phyloP scores from a whole-genome alignment of 495 filamentous ascomycete species.

The Oleoguttula mirabilis region DNA sequence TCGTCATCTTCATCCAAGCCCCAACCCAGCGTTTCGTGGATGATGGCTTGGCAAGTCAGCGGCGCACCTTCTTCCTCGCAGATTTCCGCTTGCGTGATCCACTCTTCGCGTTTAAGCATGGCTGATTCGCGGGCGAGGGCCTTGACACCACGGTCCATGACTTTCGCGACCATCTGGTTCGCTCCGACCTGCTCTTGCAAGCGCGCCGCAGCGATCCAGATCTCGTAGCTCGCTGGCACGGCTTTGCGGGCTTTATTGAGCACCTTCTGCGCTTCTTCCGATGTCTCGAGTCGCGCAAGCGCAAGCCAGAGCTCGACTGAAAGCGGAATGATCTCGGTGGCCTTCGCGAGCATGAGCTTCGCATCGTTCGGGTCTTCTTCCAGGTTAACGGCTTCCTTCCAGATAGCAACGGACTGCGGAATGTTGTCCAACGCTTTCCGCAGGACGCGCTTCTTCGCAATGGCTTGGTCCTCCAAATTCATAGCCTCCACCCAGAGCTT shows the following conservation, averaged over 20 bases:
- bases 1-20: constrained; percentile 93
- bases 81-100: constrained; percentile 88
- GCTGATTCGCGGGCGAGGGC: constrained; percentile 83
- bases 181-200: constrained; percentile 84
- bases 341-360: constrained; percentile 74
- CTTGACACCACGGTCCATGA: constrained; percentile 89
- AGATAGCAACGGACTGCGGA: constrained; percentile 81
- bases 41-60: constrained; percentile 74
- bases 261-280: constrained; percentile 84
- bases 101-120: constrained; percentile 94
- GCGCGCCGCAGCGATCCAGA: constrained; percentile 91
- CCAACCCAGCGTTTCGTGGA: constrained; percentile 87
- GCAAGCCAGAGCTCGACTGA: constrained; percentile 93
- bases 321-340: constrained; percentile 82
- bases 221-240: constrained; percentile 77
- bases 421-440: constrained; percentile 79
- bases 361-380: constrained; percentile 84
- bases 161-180: constrained; percentile 54
- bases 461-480: constrained; percentile 69
- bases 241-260: constrained; percentile 92
- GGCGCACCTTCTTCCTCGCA: constrained; percentile 87
- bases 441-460: constrained; percentile 80
- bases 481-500: constrained; percentile 89
- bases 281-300: constrained; percentile 74
- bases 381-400: constrained; percentile 95